phyloP scores from a whole-genome alignment of 2,329 filamentous ascomycete species.

The Curvularia eragrostidis region DNA sequence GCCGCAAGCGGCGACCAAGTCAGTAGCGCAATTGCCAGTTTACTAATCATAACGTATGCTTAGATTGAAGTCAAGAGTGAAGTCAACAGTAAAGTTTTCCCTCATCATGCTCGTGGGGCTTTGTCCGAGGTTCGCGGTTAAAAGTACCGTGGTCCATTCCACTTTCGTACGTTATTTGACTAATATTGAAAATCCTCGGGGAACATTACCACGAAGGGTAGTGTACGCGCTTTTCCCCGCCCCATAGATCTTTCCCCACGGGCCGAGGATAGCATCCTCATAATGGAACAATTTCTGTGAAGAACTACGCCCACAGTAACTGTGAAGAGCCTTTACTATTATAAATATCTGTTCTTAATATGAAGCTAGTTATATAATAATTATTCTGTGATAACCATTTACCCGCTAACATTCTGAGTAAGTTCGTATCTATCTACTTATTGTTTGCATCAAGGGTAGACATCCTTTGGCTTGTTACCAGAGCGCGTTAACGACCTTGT shows the following conservation, averaged over 20 bases:
- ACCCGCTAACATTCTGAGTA: too few species aligned
- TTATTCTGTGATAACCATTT: too few species aligned
- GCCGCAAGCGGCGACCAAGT: background rate
- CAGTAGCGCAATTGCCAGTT: background rate
- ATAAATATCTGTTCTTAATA: too few species aligned
- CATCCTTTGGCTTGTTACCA: too few species aligned
- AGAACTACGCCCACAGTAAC: too few species aligned
- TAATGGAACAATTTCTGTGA: too few species aligned
- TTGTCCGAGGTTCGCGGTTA: constrained; percentile 1
- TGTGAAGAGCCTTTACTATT: too few species aligned
- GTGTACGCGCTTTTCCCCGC: background rate
- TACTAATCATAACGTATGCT: background rate
- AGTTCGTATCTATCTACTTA: too few species aligned
- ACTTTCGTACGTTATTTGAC: background rate
- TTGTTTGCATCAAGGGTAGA: too few species aligned
- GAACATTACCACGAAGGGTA: background rate
- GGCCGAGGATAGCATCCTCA: background rate
- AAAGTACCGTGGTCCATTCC: background rate
- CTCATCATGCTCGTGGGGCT: background rate
- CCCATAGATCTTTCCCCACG: background rate
- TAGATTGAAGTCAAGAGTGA: background rate
- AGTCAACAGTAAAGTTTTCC: background rate
- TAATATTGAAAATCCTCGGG: background rate
- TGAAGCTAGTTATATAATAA: too few species aligned
- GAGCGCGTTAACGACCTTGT: too few species aligned